Base-by-base conservation (phyloP, 768 basidiomycete species). In the Thelephora aurantiotincta region DNA sequence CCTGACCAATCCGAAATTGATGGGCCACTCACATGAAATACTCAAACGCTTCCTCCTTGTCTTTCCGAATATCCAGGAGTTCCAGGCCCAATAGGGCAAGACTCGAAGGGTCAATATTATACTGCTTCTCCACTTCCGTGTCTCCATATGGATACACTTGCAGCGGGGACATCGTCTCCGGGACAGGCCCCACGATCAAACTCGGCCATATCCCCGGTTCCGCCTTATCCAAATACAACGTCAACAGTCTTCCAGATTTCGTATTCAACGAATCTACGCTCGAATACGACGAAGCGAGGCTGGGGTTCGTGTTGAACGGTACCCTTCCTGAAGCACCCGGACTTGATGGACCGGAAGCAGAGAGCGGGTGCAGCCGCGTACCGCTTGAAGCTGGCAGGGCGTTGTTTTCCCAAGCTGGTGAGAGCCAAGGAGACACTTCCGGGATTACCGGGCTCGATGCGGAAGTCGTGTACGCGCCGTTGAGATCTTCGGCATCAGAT, bases 51-150 rank as follows among this genome's bases (percentile, higher is more conserved):
- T 78, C 80, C 38, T 82, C 80, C 50, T 72, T 77, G 44, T 86
- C 75, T 57, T 78, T 79, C 43, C 82, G 71, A 44, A 89, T 84
- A 58, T 88, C 85, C 43, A 74, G 73, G 35, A 80, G 57, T 54
- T 89, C 86, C 37, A 86, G 64, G 7, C 73, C 86, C 50, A 78
- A 72, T 46, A 88, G 63, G 1, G 79, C 77, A 22, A 89, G 65
- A 62, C 85, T 88, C 12, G 86, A 89, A 1, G 86, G 78, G 59
- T 89, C 86, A 82, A 89, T 86, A 54, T 89, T 88, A 54, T 82
- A 89, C 55, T 74, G 71, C 42, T 74, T 70, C 49, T 87, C 83
- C 14, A 51, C 45, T 35, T 56, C 59, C 20, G 44, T 44, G 16
- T 48, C 47, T 67, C 72, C 46, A 66, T 69, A 50, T 60, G 75